Conservation (phyloP, 129 eudicot species). For the Arctium lappa region DNA sequence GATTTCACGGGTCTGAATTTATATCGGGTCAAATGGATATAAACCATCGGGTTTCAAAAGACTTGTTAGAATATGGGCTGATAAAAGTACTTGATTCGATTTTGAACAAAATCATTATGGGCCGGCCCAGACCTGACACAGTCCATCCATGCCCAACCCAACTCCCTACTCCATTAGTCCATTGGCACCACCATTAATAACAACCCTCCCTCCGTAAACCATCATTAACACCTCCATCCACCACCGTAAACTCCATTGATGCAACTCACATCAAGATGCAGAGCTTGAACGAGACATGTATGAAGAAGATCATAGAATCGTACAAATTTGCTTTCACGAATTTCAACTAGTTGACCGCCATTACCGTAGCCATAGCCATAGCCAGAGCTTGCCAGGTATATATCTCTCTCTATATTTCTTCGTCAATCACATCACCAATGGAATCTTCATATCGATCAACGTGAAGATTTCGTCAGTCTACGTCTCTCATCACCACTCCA, state of each 20-base stretch:
- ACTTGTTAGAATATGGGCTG: background rate
- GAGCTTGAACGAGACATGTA: background rate
- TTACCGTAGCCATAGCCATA: background rate
- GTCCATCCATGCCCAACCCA: background rate
- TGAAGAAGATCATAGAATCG: constrained; percentile 8
- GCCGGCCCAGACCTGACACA: background rate
- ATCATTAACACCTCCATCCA: background rate
- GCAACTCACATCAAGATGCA: constrained; percentile 3
- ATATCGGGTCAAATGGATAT: background rate
- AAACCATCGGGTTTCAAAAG: background rate
- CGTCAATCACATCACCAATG: constrained; percentile 31
- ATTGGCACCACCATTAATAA: background rate
- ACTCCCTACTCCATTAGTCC: background rate
- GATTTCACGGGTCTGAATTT: too few relatives aligned
- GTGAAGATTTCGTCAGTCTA: constrained; percentile 18
- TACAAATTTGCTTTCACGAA: constrained; percentile 26
- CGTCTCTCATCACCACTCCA: background rate
- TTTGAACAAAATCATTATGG: background rate
- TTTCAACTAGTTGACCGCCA: constrained; percentile 18
- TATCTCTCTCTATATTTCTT: background rate
- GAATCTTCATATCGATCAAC: constrained; percentile 22
- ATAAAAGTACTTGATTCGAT: background rate
- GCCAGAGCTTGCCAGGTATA: background rate
- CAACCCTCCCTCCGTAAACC: background rate
- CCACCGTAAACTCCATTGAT: constrained; percentile 17